phyloP scores from a whole-genome alignment of 2,329 filamentous ascomycete species.

The Macrophomina tecta region DNA sequence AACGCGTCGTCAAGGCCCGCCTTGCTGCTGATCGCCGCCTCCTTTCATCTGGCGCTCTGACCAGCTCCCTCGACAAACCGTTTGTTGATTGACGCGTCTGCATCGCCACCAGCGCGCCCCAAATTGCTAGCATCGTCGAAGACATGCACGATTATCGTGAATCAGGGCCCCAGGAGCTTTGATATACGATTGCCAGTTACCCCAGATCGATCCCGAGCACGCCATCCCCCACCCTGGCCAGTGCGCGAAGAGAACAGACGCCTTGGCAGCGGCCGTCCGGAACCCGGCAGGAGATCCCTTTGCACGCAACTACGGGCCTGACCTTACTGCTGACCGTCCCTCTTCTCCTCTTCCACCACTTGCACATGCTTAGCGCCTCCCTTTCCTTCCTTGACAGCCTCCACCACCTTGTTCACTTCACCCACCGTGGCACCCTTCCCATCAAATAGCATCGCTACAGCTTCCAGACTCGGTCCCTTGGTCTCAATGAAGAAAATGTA shows the following conservation, averaged over 20 bases:
- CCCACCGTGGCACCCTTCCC: conserved; percentile 31
- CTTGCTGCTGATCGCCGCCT: conserved; percentile 18
- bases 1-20: conserved; percentile 3
- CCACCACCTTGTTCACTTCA: conserved; percentile 19
- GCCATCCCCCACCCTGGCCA: conserved; percentile 17
- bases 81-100: background rate
- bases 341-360: background rate
- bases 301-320: background rate
- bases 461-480: conserved; percentile 36
- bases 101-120: background rate
- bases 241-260: conserved; percentile 16
- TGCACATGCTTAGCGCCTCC: background rate
- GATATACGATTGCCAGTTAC: conserved; percentile 18
- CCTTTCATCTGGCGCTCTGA: conserved; percentile 19
- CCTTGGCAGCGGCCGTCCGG: conserved; percentile 11
- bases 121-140: background rate
- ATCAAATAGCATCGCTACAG: conserved; percentile 37
- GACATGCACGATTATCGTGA: background rate
- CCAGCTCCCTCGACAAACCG: background rate
- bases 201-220: conserved; percentile 22
- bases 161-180: conserved; percentile 6
- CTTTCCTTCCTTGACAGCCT: background rate
- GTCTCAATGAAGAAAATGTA: conserved; percentile 39
- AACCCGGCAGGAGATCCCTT: conserved; percentile 10
- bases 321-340: no score